These are phyloP conservation scores for Mycena pura DNA, from an alignment of 768 basidiomycete species.

Conservation along the genomic window DNA sequence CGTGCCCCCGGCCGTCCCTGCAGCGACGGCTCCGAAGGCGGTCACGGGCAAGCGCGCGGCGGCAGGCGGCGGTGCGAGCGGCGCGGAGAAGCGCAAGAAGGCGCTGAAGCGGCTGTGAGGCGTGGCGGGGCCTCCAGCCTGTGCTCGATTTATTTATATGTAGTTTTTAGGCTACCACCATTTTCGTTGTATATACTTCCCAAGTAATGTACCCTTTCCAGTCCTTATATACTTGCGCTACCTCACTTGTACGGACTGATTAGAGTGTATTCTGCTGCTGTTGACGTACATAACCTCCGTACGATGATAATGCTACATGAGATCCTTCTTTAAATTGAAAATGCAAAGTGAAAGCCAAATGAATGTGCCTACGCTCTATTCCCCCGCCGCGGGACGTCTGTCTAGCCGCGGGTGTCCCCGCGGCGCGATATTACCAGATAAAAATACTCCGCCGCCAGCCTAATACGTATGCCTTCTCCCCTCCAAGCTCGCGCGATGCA, in stretches of 20 bases:
- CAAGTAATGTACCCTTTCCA: neutral
- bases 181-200: slow-evolving; percentile 13
- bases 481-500: slow-evolving; percentile 31
- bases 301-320: too few species aligned
- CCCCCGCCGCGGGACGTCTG: slow-evolving; percentile 2
- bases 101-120: slow-evolving; percentile 77
- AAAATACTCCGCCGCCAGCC: neutral
- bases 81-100: slow-evolving; percentile 88
- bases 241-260: neutral
- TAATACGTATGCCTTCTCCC: slow-evolving; percentile 28
- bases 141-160: slow-evolving; percentile 10
- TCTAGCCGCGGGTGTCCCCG: too few species aligned
- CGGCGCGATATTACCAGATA: slow-evolving; percentile 1
- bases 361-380: too few species aligned
- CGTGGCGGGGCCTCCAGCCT: neutral
- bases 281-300: too few species aligned
- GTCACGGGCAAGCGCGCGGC: slow-evolving; percentile 75
- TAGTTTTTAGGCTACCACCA: slow-evolving; percentile 3
- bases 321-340: too few species aligned
- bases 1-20: slow-evolving; percentile 37
- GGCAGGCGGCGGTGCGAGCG: slow-evolving; percentile 54
- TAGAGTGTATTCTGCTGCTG: slow-evolving; percentile 6
- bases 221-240: slow-evolving; percentile 10
- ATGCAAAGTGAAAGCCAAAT: slow-evolving; percentile 3
- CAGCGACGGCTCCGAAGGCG: slow-evolving; percentile 58